These are phyloP conservation scores for Miamiensis avidus DNA, from an alignment of 169 alveolate species.

Conservation along the genomic window DNA sequence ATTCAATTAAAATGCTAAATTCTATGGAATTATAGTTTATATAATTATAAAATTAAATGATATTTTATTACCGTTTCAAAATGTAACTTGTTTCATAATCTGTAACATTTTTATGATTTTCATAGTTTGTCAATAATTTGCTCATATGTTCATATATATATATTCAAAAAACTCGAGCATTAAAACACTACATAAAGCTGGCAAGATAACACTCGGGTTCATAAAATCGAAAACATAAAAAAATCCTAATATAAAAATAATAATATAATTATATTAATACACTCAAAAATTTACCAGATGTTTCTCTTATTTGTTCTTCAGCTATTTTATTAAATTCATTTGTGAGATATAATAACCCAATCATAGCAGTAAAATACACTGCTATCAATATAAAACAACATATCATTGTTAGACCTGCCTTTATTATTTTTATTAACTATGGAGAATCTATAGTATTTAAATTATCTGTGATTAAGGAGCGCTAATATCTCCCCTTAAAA, in stretches of 20 bases:
- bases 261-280: too few species aligned
- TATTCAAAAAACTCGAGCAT: slow-evolving; percentile 11
- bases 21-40: too few species aligned
- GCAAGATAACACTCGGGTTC: slow-evolving; percentile 8
- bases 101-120: slow-evolving; percentile 27
- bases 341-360: slow-evolving; percentile 26
- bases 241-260: slow-evolving; percentile 9
- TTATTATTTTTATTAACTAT: background rate
- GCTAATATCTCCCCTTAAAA: slow-evolving; percentile 17
- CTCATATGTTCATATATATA: slow-evolving; percentile 7
- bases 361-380: background rate
- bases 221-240: background rate
- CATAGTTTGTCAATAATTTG: slow-evolving; percentile 15
- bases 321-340: background rate
- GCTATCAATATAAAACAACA: background rate
- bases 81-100: slow-evolving; percentile 28
- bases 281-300: background rate
- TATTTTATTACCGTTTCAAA: slow-evolving; percentile 1
- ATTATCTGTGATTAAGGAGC: slow-evolving; percentile 19
- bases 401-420: background rate
- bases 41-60: too few species aligned
- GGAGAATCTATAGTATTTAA: slow-evolving; percentile 16
- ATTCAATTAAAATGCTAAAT: too few species aligned
- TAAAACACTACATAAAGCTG: slow-evolving; percentile 9
- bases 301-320: background rate